Percentiles rank a stretch among this genome's conserved stretches.
Conservation (phyloP, 306 rosid species). For the Prunus mume region DNA sequence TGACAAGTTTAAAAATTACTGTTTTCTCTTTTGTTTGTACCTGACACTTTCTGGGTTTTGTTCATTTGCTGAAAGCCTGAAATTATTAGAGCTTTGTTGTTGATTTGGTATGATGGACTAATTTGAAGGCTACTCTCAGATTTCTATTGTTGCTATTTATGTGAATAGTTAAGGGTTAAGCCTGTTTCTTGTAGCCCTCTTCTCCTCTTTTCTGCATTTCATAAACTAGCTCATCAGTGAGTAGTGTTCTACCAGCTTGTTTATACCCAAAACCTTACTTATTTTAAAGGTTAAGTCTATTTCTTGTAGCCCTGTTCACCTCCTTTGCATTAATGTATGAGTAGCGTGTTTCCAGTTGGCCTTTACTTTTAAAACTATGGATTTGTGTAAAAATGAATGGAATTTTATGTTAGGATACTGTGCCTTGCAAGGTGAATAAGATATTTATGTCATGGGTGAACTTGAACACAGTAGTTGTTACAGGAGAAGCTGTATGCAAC, state of each 20-base stretch:
- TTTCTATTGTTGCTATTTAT: not conserved
- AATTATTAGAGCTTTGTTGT: not conserved
- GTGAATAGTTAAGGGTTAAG: not conserved
- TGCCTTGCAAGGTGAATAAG: not conserved
- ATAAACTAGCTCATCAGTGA: not conserved
- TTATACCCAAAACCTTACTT: not conserved
- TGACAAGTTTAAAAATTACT: not conserved
- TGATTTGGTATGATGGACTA: not conserved
- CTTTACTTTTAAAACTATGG: too few species aligned
- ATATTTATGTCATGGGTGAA: not conserved
- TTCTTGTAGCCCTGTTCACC: too few species aligned
- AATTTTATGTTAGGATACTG: not conserved
- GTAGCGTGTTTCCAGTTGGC: not conserved
- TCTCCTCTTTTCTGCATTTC: not conserved
- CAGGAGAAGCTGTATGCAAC: not conserved
- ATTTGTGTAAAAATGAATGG: not conserved
- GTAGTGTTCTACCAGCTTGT: not conserved
- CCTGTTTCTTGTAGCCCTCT: too few species aligned
- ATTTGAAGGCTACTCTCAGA: not conserved
- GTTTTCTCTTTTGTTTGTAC: not conserved
- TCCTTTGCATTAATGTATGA: not conserved
- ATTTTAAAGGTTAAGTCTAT: not conserved
- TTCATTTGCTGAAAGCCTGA: not conserved
- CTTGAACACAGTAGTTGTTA: not conserved
- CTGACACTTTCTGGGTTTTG: not conserved